A percentile compares a stretch with the other conserved stretches of the same genome.
phyloP scores from a whole-genome alignment of 1,284 basidiomycete genomes.

The Trichosporon sp. region DNA sequence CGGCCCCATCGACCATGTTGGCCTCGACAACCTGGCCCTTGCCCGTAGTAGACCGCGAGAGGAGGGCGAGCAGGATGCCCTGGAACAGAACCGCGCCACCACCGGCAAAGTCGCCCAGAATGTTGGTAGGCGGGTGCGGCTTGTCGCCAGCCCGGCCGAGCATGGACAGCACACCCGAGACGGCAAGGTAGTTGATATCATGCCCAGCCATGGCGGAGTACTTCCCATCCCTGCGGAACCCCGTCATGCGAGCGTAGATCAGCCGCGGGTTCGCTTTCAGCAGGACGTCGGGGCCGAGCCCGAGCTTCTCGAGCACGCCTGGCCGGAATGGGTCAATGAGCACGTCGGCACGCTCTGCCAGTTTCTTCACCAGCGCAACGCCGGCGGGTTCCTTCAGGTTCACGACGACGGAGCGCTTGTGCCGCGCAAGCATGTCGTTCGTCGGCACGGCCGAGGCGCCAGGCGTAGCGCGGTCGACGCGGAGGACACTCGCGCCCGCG shows the following conservation, averaged over 20 bases:
- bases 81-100: slow-evolving; percentile 18
- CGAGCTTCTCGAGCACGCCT: slow-evolving; percentile 20
- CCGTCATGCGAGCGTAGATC: slow-evolving; percentile 19
- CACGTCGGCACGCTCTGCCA: slow-evolving; percentile 9
- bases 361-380: slow-evolving; percentile 3
- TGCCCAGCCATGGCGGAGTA: slow-evolving; percentile 19
- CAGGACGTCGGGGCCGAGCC: slow-evolving; percentile 8
- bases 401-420: slow-evolving; percentile 10
- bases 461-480: slow-evolving; percentile 14
- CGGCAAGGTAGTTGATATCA: slow-evolving; percentile 20
- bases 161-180: slow-evolving; percentile 17
- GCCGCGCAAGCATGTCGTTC: slow-evolving; percentile 10
- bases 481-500: slow-evolving; percentile 10
- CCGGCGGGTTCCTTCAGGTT: slow-evolving; percentile 12
- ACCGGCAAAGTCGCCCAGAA: slow-evolving; percentile 22
- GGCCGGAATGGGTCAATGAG: slow-evolving; percentile 20
- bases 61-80: slow-evolving; percentile 17
- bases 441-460: background rate
- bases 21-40: slow-evolving; percentile 20
- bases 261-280: slow-evolving; percentile 13
- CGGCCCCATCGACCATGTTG: slow-evolving; percentile 18
- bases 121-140: slow-evolving; percentile 16
- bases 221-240: slow-evolving; percentile 8
- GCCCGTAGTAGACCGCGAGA: slow-evolving; percentile 6
- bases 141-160: slow-evolving; percentile 7